Percentiles rank a stretch among this genome's conserved stretches.
phyloP scores from a whole-genome alignment of 2,329 filamentous ascomycete genomes.

The Penicillium sp. region DNA sequence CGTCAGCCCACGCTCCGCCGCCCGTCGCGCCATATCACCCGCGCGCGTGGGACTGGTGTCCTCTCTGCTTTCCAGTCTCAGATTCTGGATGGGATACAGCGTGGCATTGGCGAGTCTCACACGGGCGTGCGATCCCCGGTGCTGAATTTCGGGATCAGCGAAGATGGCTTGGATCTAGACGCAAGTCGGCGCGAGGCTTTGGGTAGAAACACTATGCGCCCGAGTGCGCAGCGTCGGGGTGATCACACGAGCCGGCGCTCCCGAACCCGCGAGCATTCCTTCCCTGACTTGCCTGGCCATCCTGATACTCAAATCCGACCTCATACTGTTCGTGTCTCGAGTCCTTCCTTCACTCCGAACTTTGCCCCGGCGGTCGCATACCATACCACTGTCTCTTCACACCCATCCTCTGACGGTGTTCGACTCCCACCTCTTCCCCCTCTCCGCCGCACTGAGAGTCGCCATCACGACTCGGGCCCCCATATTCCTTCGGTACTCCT shows the following conservation, averaged over 20 bases:
- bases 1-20: slow-evolving; percentile 46
- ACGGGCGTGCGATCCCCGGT: slow-evolving; percentile 28
- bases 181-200: slow-evolving; percentile 32
- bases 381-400: slow-evolving; percentile 25
- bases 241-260: slow-evolving; percentile 7
- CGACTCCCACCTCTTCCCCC: slow-evolving; percentile 28
- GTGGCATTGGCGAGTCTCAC: slow-evolving; percentile 24
- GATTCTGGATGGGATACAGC: slow-evolving; percentile 33
- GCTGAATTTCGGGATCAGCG: slow-evolving; percentile 25
- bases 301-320: slow-evolving; percentile 15
- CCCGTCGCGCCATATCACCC: slow-evolving; percentile 27
- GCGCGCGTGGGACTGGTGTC: slow-evolving; percentile 29
- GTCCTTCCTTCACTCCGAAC: slow-evolving; percentile 39
- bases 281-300: slow-evolving; percentile 28
- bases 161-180: slow-evolving; percentile 33
- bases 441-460: slow-evolving; percentile 24
- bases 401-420: slow-evolving; percentile 19
- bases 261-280: slow-evolving; percentile 31
- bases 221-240: slow-evolving; percentile 1
- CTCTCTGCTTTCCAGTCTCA: slow-evolving; percentile 31
- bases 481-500: slow-evolving; percentile 32
- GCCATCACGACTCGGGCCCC: slow-evolving; percentile 20
- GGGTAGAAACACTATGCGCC: slow-evolving; percentile 7
- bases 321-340: background rate
- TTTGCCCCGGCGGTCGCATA: slow-evolving; percentile 46